Percentiles rank a stretch among this genome's conserved stretches.
Conservation (phyloP, 441 rosid species). For the Euphorbia corollata region DNA sequence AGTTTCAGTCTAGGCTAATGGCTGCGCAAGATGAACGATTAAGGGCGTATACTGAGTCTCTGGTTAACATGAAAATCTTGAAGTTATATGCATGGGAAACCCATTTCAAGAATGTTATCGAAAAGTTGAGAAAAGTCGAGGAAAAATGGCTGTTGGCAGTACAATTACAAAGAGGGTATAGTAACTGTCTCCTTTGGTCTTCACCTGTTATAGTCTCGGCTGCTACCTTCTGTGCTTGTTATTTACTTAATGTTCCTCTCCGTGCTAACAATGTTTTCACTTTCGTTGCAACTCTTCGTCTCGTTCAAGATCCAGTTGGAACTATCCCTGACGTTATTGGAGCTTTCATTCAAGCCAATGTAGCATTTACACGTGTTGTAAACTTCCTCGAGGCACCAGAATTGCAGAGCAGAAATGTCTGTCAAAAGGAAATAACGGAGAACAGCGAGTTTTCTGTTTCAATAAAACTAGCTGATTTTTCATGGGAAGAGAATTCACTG, state of each 20-base stretch:
- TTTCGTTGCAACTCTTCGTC: slow-evolving; percentile 74
- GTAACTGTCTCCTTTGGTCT: slow-evolving; percentile 66
- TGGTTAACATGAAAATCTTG: slow-evolving; percentile 81
- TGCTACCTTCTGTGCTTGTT: slow-evolving; percentile 83
- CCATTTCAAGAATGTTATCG: slow-evolving; percentile 75
- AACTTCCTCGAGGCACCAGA: slow-evolving; percentile 86
- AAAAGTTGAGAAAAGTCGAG: slow-evolving; percentile 56
- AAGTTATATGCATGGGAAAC: slow-evolving; percentile 91
- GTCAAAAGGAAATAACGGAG: slow-evolving; percentile 32
- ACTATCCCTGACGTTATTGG: slow-evolving; percentile 86
- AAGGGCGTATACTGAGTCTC: slow-evolving; percentile 71
- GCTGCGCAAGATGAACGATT: slow-evolving; percentile 71
- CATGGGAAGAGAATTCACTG: slow-evolving; percentile 62
- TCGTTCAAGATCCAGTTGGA: slow-evolving; percentile 85
- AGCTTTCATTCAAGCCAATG: slow-evolving; percentile 82
- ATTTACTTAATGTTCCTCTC: slow-evolving; percentile 62
- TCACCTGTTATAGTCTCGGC: slow-evolving; percentile 81
- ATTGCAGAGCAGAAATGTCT: slow-evolving; percentile 45
- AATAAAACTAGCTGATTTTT: slow-evolving; percentile 57
- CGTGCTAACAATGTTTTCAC: slow-evolving; percentile 88
- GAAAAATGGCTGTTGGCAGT: slow-evolving; percentile 67
- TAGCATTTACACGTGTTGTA: slow-evolving; percentile 67
- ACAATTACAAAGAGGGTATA: slow-evolving; percentile 61
- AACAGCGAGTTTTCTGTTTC: slow-evolving; percentile 30
- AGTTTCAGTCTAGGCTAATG: slow-evolving; percentile 74